Conservation (phyloP, 768 basidiomycete species). For the Amylocystis lapponica region DNA sequence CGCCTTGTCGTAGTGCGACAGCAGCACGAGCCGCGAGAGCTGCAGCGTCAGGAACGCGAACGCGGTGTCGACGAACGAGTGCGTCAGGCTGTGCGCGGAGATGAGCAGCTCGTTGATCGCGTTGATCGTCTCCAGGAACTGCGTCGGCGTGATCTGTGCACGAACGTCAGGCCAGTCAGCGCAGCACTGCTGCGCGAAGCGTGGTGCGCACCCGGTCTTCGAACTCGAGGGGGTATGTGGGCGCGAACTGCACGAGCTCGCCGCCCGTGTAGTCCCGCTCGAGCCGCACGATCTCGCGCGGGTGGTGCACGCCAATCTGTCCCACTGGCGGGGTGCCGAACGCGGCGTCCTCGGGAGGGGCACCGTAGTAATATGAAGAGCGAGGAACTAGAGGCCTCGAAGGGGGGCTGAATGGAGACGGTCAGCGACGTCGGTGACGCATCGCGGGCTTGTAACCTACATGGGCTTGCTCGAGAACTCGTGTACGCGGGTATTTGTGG, state of each 20-base stretch:
- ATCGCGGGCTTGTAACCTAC: constrained; percentile 7
- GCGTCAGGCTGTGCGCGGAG: constrained; percentile 73
- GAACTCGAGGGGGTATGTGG: constrained; percentile 86
- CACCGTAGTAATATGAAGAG: constrained; percentile 82
- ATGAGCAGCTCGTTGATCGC: constrained; percentile 85
- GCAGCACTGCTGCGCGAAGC: background rate
- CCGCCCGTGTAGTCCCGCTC: constrained; percentile 92
- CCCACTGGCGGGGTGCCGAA: constrained; percentile 80
- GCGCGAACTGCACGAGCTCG: constrained; percentile 85
- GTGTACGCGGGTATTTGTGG: constrained; percentile 10
- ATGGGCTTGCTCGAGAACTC: constrained; percentile 9
- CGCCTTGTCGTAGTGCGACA: constrained; percentile 82
- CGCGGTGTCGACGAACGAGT: constrained; percentile 72
- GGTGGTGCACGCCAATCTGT: constrained; percentile 82
- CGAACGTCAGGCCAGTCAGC: background rate
- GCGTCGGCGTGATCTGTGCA: constrained; percentile 78
- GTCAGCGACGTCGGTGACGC: background rate
- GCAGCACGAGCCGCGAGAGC: constrained; percentile 60
- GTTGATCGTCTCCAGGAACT: constrained; percentile 88
- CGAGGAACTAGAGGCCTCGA: constrained; percentile 53
- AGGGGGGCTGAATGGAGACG: constrained; percentile 5
- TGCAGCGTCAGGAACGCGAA: constrained; percentile 79
- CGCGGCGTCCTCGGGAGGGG: constrained; percentile 69
- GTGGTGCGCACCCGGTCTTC: constrained; percentile 74
- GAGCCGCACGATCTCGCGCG: constrained; percentile 85